These are phyloP conservation scores for Albatrellus ellisii DNA, from an alignment of 768 basidiomycete genomes.

Conservation along the genomic window DNA sequence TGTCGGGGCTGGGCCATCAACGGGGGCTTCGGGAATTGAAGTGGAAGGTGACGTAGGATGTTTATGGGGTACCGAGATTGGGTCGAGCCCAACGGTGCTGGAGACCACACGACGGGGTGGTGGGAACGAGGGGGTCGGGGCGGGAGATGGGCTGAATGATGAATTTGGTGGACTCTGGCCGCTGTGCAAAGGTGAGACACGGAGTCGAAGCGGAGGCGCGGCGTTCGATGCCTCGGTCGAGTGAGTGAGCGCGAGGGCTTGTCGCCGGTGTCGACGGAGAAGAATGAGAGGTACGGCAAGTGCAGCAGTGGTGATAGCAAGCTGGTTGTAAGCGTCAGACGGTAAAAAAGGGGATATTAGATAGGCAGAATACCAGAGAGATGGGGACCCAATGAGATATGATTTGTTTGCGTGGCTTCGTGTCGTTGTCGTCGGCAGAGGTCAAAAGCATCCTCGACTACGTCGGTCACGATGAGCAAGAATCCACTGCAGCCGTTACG, in stretches of 20 bases:
- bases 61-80: too few relatives aligned
- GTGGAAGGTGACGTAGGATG: neutral
- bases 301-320: slow-evolving; percentile 20
- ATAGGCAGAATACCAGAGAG: slow-evolving; percentile 6
- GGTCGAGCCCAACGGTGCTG: neutral
- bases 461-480: too few relatives aligned
- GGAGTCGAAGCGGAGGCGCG: slow-evolving; percentile 10
- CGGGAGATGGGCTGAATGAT: neutral
- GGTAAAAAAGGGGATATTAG: neutral
- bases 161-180: neutral
- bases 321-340: slow-evolving; percentile 9
- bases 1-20: neutral
- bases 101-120: neutral
- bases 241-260: slow-evolving; percentile 4
- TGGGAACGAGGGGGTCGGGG: neutral
- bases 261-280: slow-evolving; percentile 17
- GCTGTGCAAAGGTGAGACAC: neutral
- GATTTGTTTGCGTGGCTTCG: neutral
- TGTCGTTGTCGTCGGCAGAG: neutral
- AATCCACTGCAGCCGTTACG: too few relatives aligned
- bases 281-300: slow-evolving; percentile 19
- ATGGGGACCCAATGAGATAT: slow-evolving; percentile 7
- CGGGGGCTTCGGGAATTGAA: neutral
- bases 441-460: too few relatives aligned
- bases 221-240: slow-evolving; percentile 13